Percentiles rank a stretch among this genome's conserved stretches.
phyloP scores from a whole-genome alignment of 257 asterid species.

The Jasminum sambac region DNA sequence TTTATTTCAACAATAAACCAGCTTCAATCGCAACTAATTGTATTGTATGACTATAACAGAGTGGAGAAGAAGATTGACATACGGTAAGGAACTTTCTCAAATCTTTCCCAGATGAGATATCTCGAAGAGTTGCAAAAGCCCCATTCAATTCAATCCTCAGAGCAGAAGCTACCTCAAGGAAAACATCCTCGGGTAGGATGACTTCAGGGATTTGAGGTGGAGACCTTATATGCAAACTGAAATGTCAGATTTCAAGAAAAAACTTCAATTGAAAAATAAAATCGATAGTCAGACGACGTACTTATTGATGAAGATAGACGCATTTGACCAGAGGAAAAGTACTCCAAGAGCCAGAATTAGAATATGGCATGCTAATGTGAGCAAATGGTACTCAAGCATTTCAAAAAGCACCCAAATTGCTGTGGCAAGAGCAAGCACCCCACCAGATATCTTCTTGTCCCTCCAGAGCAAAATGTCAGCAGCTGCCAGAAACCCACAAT shows the following conservation, averaged over 20 bases:
- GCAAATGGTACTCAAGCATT: slow-evolving; percentile 29
- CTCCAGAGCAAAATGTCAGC: slow-evolving; percentile 34
- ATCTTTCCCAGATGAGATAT: slow-evolving; percentile 50
- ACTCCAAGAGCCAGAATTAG: slow-evolving; percentile 41
- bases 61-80: slow-evolving; percentile 13
- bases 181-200: slow-evolving; percentile 42
- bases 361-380: slow-evolving; percentile 36
- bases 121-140: slow-evolving; percentile 42
- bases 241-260: background rate
- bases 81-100: slow-evolving; percentile 45
- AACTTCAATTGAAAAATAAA: background rate
- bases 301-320: slow-evolving; percentile 47
- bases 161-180: slow-evolving; percentile 45
- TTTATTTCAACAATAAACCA: background rate
- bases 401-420: slow-evolving; percentile 31
- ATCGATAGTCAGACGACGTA: slow-evolving; percentile 11
- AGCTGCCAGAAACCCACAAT: slow-evolving; percentile 15
- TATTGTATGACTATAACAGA: too few relatives aligned
- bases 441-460: slow-evolving; percentile 30
- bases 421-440: slow-evolving; percentile 25
- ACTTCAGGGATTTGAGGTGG: slow-evolving; percentile 49
- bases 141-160: slow-evolving; percentile 41
- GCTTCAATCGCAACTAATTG: too few relatives aligned
- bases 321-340: slow-evolving; percentile 52
- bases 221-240: slow-evolving; percentile 33